A percentile compares a stretch with the other conserved stretches of the same genome.
Conservation (phyloP, 192 early-diverging fungal species). For the Glomus cerebriforme region DNA sequence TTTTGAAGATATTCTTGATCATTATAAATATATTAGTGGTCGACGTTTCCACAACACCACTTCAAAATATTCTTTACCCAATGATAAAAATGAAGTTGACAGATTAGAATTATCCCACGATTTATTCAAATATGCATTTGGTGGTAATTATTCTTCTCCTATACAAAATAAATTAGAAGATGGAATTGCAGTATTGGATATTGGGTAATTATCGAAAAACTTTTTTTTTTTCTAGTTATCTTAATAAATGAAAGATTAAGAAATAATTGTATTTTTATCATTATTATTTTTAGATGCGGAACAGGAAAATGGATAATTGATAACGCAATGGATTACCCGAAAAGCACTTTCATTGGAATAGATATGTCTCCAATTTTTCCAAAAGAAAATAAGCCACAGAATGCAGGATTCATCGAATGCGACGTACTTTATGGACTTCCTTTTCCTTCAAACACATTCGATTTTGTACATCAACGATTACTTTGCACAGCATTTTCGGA, state of each 20-base stretch:
- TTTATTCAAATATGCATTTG: background rate
- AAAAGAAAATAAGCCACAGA: background rate
- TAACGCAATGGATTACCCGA: conserved; percentile 12
- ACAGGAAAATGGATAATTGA: conserved; percentile 16
- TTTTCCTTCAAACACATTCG: conserved; percentile 49
- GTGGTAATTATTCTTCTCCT: conserved; percentile 6
- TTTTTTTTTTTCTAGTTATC: no score
- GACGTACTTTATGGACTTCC: conserved; percentile 44
- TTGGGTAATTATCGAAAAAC: background rate
- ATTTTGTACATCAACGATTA: conserved; percentile 37
- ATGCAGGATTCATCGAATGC: conserved; percentile 36
- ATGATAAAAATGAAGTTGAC: background rate
- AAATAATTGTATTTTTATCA: background rate
- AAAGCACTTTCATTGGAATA: conserved; percentile 4
- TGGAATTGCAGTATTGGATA: background rate
- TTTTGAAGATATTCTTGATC: background rate
- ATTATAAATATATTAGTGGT: background rate
- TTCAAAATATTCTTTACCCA: background rate
- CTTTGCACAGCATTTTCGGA: background rate
- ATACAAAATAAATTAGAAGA: background rate
- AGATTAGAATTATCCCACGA: background rate
- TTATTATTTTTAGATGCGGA: conserved; percentile 4
- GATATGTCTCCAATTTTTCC: conserved; percentile 15
- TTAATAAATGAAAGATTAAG: background rate
- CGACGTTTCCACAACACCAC: background rate